Base-by-base conservation (phyloP, 371 early-diverging fungal species). In the Synchytrium microbalum region DNA sequence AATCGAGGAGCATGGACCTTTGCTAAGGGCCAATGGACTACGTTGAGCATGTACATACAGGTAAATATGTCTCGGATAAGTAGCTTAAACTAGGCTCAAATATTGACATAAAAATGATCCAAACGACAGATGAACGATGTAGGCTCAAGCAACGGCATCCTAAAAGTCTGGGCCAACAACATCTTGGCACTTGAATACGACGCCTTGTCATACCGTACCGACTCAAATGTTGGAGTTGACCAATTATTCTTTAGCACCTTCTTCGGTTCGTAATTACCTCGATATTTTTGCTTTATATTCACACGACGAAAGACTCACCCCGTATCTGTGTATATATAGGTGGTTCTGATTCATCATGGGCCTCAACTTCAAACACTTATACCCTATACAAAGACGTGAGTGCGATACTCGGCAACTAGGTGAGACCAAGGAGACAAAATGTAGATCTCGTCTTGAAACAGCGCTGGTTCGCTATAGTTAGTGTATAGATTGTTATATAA, bases 1-100 rank as follows among this genome's bases (percentile, higher is more conserved):
- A 86, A 83, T 25, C 82, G 85, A 3, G 84, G 85, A 0, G 60
- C 68, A 5, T 84, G 80, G 69, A 62, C 61, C 10, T 88, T 84
- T 69, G 64, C 65, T 30, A 72, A 76, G 0, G 85, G 84, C 24
- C 54, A 69, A 26, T 86, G 86, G 88, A 78, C 46, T 5, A 5
- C 5, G 19, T 38, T 38, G 46, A 19, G 10, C 5, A 38, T 38
- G 46, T 19, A 10, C 46, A 19, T 38, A 10, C 46, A 38, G 19
- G 46, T 38, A 38, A 10, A 19, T 38, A 38, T 5, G 46, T 10
- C 19, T 38, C 46, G 10, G 10, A 5, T 10, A 10, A 5, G 19
- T 38, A 5, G 46, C 5, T 38, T 38, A 38, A 19, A 19, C 5
- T 19, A 5, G 10, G 19, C 19, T 38, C 46, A 10, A 19, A 38